Evolutionary conservation across 2,329 filamentous ascomycete genomes (phyloP).

Genomic region (Ophiostoma montium): DNA sequence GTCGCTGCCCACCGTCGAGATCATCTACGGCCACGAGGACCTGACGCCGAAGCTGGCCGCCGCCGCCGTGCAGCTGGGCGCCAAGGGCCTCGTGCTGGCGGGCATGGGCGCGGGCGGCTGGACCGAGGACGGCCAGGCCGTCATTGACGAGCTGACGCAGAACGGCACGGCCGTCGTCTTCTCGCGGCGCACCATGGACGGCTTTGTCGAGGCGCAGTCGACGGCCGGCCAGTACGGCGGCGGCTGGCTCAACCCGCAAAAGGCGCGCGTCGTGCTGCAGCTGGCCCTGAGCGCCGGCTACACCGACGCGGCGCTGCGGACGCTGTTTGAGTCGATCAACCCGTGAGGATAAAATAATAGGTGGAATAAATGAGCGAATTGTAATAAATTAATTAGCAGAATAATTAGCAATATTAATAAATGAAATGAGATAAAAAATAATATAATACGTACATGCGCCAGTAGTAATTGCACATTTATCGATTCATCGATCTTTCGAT

Average conservation of each 20-base stretch:
- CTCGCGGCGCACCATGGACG: slow-evolving; percentile 2
- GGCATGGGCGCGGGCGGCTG: not conserved
- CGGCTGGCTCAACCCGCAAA: slow-evolving; percentile 1
- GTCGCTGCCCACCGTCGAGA: slow-evolving; percentile 37
- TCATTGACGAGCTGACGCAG: not conserved
- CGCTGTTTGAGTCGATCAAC: not conserved
- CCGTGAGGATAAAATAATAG: not conserved
- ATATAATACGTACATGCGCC: too few species aligned
- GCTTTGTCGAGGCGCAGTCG: not conserved
- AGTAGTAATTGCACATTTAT: too few species aligned
- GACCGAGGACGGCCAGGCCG: not conserved
- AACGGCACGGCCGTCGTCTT: not conserved
- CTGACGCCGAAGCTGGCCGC: slow-evolving; percentile 35
- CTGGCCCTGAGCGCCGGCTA: not conserved
- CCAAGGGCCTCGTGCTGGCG: slow-evolving; percentile 31
- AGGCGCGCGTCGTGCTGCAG: slow-evolving; percentile 1
- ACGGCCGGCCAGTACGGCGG: slow-evolving; percentile 1
- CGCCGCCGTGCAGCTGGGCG: slow-evolving; percentile 43
- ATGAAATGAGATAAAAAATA: too few species aligned
- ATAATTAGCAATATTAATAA: too few species aligned
- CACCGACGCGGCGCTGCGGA: not conserved
- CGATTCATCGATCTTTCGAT: too few species aligned
- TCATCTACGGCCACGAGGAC: slow-evolving; percentile 38
- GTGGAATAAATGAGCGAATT: too few species aligned
- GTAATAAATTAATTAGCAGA: too few species aligned